Conservation (phyloP, 345 rosid genomes). For the Turritis glabra region DNA sequence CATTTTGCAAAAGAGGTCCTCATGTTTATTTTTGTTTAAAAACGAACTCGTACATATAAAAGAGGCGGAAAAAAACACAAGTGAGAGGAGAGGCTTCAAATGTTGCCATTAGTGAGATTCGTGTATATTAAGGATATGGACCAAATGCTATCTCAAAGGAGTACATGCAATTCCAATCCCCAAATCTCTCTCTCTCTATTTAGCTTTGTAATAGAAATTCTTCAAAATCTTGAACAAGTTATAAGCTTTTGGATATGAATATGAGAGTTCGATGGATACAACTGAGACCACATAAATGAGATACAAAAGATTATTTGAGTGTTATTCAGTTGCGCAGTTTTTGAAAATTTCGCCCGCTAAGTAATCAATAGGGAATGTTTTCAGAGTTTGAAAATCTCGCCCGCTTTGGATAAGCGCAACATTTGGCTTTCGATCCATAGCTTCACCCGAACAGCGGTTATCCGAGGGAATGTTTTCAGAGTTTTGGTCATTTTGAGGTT, state of each 20-base stretch:
- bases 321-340: constrained; percentile 37
- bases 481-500: constrained; percentile 44
- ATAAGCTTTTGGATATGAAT: neutral
- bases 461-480: constrained; percentile 44
- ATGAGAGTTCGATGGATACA: constrained; percentile 9
- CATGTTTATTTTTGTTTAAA: neutral
- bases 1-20: constrained; percentile 4
- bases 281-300: neutral
- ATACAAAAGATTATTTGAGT: neutral
- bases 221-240: neutral
- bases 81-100: neutral
- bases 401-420: constrained; percentile 60
- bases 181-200: neutral
- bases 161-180: too few species aligned
- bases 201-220: neutral
- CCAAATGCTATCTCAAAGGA: too few species aligned
- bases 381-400: too few species aligned
- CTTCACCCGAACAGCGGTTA: constrained; percentile 67
- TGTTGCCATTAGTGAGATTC: too few species aligned
- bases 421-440: constrained; percentile 86
- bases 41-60: neutral
- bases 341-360: constrained; percentile 74
- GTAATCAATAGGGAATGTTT: constrained; percentile 57
- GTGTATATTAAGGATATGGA: too few species aligned
- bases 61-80: neutral